Percentiles rank a stretch among this genome's conserved stretches.
phyloP scores from a whole-genome alignment of 1,139 yeast genomes.

The Fermentozyma sake region DNA sequence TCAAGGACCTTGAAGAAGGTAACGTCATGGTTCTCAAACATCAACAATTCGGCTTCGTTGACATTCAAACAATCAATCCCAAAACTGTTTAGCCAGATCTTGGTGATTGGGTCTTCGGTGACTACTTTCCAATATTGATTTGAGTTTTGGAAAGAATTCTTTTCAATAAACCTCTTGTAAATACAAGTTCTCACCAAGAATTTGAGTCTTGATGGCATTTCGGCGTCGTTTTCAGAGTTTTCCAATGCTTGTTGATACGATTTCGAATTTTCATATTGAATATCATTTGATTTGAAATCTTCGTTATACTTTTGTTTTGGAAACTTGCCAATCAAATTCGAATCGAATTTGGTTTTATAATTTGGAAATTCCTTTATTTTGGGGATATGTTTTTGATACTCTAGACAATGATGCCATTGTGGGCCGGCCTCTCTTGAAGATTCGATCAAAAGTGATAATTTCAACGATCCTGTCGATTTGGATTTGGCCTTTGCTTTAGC shows the following conservation, averaged over 20 bases:
- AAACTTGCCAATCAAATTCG: conserved; percentile 18
- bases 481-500: too few relatives aligned
- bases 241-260: conserved; percentile 25
- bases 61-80: conserved; percentile 50
- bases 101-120: conserved; percentile 51
- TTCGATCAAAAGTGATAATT: conserved; percentile 25
- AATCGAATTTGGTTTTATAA: conserved; percentile 33
- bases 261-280: conserved; percentile 31
- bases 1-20: conserved; percentile 21
- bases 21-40: conserved; percentile 36
- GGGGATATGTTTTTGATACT: conserved; percentile 44
- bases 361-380: conserved; percentile 44
- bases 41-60: conserved; percentile 47
- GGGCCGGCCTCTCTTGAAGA: conserved; percentile 43
- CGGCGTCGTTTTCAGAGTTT: conserved; percentile 33
- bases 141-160: conserved; percentile 10
- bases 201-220: conserved; percentile 45
- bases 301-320: conserved; percentile 3
- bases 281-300: conserved; percentile 18
- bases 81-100: conserved; percentile 53
- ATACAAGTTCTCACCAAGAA: conserved; percentile 50
- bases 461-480: conserved; percentile 10
- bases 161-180: conserved; percentile 39
- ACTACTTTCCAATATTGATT: conserved; percentile 46
- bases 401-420: conserved; percentile 44